A percentile compares a stretch with the other conserved stretches of the same genome.
Evolutionary conservation across 192 early-diverging fungal genomes (phyloP).

Genomic region (Backusella mclennaniae): DNA sequence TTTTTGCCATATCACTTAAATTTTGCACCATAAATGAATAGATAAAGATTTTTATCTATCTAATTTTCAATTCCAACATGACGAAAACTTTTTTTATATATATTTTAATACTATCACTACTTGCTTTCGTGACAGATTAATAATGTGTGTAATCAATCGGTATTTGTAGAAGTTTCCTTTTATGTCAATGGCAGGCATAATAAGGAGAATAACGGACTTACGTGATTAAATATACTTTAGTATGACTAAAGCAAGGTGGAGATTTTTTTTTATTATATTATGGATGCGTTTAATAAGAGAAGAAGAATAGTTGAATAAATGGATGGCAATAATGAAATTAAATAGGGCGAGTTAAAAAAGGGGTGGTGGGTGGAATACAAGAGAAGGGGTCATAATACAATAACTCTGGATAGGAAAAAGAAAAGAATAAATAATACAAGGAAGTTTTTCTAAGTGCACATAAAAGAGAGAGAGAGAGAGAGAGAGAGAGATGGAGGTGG

Average conservation of each 20-base stretch:
- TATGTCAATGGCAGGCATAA: not conserved
- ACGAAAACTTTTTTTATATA: not conserved
- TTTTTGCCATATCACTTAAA: not conserved
- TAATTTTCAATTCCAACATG: not conserved
- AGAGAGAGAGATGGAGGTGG: too few species aligned
- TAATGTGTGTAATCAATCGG: not conserved
- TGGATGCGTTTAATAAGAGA: not conserved
- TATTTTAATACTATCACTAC: not conserved
- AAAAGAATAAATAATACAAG: conserved; percentile 5
- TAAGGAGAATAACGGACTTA: not conserved
- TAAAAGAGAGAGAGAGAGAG: not conserved
- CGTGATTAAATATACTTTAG: not conserved
- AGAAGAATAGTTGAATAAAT: not conserved
- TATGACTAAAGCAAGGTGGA: not conserved
- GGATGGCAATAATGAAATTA: not conserved
- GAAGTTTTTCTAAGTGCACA: not conserved
- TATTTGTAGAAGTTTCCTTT: not conserved
- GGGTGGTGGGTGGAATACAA: not conserved
- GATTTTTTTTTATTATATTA: not conserved
- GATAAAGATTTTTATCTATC: not conserved
- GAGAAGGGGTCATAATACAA: not conserved
- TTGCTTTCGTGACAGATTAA: not conserved
- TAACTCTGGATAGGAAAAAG: not conserved
- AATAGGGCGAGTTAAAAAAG: not conserved
- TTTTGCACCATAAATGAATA: not conserved